Conservation (phyloP, 345 rosid genomes). For the Sapria himalayana region DNA sequence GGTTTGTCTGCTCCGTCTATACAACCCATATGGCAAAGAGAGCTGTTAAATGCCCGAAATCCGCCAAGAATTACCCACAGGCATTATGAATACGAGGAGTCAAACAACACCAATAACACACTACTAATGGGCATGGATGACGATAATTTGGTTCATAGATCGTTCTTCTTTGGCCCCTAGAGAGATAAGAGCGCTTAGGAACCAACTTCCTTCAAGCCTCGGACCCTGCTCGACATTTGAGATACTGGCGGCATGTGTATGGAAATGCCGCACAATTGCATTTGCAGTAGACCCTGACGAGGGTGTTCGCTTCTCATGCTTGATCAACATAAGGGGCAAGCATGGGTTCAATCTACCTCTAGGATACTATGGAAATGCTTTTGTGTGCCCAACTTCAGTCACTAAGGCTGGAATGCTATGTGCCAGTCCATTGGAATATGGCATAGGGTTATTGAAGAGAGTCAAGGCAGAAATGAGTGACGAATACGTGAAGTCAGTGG, state of each 20-base stretch:
- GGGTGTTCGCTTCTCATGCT: neutral
- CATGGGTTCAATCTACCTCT: neutral
- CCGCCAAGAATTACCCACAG: slow-evolving; percentile 5
- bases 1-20: slow-evolving; percentile 1
- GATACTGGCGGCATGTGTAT: slow-evolving; percentile 8
- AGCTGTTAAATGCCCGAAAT: slow-evolving; percentile 1
- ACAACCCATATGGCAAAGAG: slow-evolving; percentile 6
- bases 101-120: slow-evolving; percentile 5
- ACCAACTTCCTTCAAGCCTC: slow-evolving; percentile 2
- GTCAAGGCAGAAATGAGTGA: slow-evolving; percentile 9
- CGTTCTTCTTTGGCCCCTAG: slow-evolving; percentile 9
- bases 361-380: slow-evolving; percentile 13
- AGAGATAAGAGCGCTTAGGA: slow-evolving; percentile 3
- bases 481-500: slow-evolving; percentile 5
- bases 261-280: slow-evolving; percentile 14
- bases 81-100: slow-evolving; percentile 6
- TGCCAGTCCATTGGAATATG: slow-evolving; percentile 2
- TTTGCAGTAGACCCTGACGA: slow-evolving; percentile 6
- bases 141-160: slow-evolving; percentile 1
- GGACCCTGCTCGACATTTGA: slow-evolving; percentile 6
- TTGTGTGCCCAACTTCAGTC: slow-evolving; percentile 2
- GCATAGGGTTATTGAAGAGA: slow-evolving; percentile 19
- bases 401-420: slow-evolving; percentile 5
- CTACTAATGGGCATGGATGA: too few relatives aligned
- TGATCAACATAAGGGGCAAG: neutral